phyloP scores from a whole-genome alignment of 2,329 filamentous ascomycete species.

The Parastagonospora avenae region DNA sequence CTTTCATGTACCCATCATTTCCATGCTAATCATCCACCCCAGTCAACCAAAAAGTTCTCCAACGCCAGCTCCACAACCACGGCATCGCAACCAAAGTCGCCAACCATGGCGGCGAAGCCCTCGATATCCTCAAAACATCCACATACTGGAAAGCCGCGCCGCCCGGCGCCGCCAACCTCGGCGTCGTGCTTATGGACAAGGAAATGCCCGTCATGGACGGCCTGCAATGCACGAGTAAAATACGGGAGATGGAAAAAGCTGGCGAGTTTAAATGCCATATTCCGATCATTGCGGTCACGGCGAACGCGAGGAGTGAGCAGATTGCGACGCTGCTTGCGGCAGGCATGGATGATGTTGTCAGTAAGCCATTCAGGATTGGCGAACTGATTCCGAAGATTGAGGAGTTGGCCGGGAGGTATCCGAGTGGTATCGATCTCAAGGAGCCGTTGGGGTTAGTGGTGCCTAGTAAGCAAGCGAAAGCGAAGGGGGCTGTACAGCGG shows the following conservation, averaged over 20 bases:
- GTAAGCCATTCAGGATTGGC: constrained; percentile 57
- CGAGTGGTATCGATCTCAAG: background rate
- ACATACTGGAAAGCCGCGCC: constrained; percentile 48
- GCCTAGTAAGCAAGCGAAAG: constrained; percentile 2
- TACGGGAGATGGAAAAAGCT: constrained; percentile 44
- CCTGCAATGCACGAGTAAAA: constrained; percentile 43
- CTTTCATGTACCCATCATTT: no score
- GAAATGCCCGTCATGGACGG: constrained; percentile 53
- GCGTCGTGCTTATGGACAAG: constrained; percentile 47
- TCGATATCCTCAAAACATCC: constrained; percentile 51
- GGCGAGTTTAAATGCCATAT: constrained; percentile 43
- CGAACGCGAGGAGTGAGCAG: constrained; percentile 49
- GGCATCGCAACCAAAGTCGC: constrained; percentile 54
- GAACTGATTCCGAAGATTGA: constrained; percentile 59
- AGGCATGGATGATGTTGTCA: constrained; percentile 57
- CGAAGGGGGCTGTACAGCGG: background rate
- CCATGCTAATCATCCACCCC: constrained; percentile 10
- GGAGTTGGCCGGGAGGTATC: constrained; percentile 45
- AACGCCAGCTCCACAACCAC: constrained; percentile 56
- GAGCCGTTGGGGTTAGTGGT: constrained; percentile 3
- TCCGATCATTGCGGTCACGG: constrained; percentile 50
- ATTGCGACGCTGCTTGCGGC: constrained; percentile 45
- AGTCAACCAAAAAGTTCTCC: constrained; percentile 58
- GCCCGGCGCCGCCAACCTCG: constrained; percentile 29
- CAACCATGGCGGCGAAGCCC: constrained; percentile 57